These are phyloP conservation scores for Acanthamoeba castellanii DNA, from an alignment of 208 protist species.

Conservation along the genomic window DNA sequence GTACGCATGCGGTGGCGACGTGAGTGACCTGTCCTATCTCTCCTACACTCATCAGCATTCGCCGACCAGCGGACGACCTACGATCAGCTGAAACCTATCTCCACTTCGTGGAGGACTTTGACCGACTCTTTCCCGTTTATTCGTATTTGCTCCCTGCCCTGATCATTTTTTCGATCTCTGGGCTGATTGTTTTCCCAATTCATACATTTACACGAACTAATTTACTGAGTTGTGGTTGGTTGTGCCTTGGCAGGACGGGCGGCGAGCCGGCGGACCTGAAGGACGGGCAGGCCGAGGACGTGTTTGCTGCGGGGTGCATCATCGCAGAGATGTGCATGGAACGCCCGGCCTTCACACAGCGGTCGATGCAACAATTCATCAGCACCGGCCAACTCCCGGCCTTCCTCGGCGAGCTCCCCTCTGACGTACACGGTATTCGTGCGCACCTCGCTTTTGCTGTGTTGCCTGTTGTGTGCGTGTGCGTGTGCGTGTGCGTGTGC, in stretches of 20 bases:
- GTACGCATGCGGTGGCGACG: background rate
- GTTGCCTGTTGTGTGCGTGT: too few species aligned
- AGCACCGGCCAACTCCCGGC: background rate
- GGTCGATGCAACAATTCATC: background rate
- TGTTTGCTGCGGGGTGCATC: conserved; percentile 82
- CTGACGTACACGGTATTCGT: background rate
- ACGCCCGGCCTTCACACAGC: conserved; percentile 41
- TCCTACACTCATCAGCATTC: background rate
- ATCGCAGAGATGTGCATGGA: conserved; percentile 79
- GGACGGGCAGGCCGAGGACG: conserved; percentile 66
- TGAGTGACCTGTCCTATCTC: background rate
- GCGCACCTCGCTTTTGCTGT: background rate
- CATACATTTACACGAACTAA: too few species aligned
- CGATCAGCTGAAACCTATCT: background rate
- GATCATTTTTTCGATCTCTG: background rate
- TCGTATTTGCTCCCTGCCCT: conserved; percentile 28
- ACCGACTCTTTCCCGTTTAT: background rate
- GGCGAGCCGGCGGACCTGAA: background rate
- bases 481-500: too few species aligned
- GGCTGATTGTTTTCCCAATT: too few species aligned
- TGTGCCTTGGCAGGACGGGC: background rate
- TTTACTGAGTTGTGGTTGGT: too few species aligned
- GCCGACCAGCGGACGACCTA: background rate
- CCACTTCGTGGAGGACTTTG: background rate
- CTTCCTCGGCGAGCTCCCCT: background rate